Evolutionary conservation across 2,329 filamentous ascomycete genomes (phyloP).

Genomic region (Pezicula radicicola): DNA sequence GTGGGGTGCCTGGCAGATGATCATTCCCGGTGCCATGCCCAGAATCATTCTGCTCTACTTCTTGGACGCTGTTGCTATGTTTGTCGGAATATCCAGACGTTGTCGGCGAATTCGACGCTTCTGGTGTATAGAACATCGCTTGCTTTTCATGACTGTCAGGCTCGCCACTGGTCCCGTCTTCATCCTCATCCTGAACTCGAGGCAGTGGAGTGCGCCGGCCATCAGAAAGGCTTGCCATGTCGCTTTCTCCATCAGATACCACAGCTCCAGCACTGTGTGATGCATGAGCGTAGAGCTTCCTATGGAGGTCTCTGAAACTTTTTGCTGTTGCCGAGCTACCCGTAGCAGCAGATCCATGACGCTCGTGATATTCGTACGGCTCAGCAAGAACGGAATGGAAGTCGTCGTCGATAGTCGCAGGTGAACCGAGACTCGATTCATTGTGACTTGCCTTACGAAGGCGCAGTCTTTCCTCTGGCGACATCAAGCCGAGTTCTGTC

Average conservation of each 20-base stretch:
- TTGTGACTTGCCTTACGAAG: conserved; percentile 52
- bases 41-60: background rate
- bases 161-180: conserved; percentile 11
- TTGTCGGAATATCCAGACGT: conserved; percentile 2
- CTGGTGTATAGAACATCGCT: conserved; percentile 27
- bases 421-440: conserved; percentile 24
- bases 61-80: background rate
- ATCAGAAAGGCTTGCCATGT: conserved; percentile 59
- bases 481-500: conserved; percentile 79
- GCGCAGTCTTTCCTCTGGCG: conserved; percentile 69
- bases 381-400: conserved; percentile 49
- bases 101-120: conserved; percentile 17
- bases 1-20: background rate
- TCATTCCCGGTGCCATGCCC: background rate
- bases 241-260: conserved; percentile 47
- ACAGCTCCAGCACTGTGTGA: conserved; percentile 31
- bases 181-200: conserved; percentile 38
- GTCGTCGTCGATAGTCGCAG: conserved; percentile 37
- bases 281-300: conserved; percentile 52
- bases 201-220: conserved; percentile 54
- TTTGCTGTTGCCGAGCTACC: conserved; percentile 64
- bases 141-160: conserved; percentile 16
- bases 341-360: conserved; percentile 61
- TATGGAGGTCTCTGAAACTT: conserved; percentile 63
- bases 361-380: conserved; percentile 36